These are phyloP conservation scores for Citrus inodora DNA, from an alignment of 345 rosid species.

Conservation along the genomic window DNA sequence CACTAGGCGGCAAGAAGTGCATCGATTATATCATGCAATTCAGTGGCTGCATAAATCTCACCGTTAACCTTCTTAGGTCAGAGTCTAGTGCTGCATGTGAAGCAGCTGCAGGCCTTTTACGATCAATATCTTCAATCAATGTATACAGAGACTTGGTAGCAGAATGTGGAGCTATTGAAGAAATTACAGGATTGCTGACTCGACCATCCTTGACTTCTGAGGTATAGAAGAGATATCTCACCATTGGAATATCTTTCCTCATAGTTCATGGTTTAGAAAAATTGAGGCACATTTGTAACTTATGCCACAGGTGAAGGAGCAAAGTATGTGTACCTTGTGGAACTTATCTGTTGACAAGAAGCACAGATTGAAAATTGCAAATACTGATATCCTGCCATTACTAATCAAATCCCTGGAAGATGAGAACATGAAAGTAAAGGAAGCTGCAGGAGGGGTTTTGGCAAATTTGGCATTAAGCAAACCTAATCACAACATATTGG, in stretches of 20 bases:
- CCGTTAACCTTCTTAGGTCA: constrained; percentile 66
- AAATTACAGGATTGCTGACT: constrained; percentile 56
- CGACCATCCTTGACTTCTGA: constrained; percentile 61
- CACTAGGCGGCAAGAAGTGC: constrained; percentile 79
- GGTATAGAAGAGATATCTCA: constrained; percentile 48
- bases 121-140: constrained; percentile 66
- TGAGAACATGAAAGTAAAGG: constrained; percentile 61
- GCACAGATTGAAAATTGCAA: constrained; percentile 57
- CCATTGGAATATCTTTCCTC: constrained; percentile 15
- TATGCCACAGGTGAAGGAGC: constrained; percentile 68
- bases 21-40: constrained; percentile 73
- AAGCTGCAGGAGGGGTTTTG: constrained; percentile 88
- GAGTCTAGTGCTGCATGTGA: constrained; percentile 56
- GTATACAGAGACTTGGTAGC: constrained; percentile 70
- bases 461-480: constrained; percentile 64
- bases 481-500: constrained; percentile 55
- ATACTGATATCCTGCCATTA: constrained; percentile 45
- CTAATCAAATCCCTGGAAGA: constrained; percentile 64
- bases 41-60: constrained; percentile 73
- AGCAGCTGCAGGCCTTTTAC: constrained; percentile 86
- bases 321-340: constrained; percentile 72
- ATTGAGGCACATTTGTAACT: constrained; percentile 21
- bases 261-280: constrained; percentile 17
- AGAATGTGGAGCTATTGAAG: constrained; percentile 84
- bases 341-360: constrained; percentile 83